A percentile compares a stretch with the other conserved stretches of the same genome.
phyloP scores from a whole-genome alignment of 768 basidiomycete genomes.

The Cystofilobasidium capitatum region DNA sequence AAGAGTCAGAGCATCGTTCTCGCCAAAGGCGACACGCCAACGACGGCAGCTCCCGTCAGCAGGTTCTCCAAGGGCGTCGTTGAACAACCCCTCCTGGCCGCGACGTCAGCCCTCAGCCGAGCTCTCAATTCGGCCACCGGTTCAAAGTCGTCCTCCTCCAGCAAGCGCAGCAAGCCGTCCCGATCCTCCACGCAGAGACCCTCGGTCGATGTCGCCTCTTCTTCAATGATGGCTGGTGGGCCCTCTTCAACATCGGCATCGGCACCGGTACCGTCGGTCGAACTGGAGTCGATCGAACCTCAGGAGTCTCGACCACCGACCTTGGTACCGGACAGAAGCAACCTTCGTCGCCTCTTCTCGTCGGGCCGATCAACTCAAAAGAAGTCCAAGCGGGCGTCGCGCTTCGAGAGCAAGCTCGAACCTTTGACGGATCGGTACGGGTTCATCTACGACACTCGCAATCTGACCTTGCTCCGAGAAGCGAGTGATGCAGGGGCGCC shows the following conservation, averaged over 20 bases:
- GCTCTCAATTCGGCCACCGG: slow-evolving; percentile 13
- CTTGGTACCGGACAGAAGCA: slow-evolving; percentile 10
- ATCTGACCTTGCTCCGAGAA: slow-evolving; percentile 18
- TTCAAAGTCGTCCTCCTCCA: not conserved
- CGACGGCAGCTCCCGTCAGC: not conserved
- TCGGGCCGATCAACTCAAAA: not conserved
- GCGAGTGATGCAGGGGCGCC: slow-evolving; percentile 22
- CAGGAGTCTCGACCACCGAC: slow-evolving; percentile 22
- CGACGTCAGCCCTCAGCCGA: slow-evolving; percentile 17
- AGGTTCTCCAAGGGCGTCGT: not conserved
- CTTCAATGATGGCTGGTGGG: no score
- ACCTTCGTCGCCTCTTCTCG: not conserved
- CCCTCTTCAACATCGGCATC: not conserved
- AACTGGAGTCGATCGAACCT: slow-evolving; percentile 27
- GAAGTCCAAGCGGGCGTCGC: slow-evolving; percentile 10
- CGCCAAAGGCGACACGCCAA: not conserved
- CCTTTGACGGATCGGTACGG: slow-evolving; percentile 21
- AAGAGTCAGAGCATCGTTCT: not conserved
- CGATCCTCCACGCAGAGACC: no score
- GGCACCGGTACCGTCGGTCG: slow-evolving; percentile 11
- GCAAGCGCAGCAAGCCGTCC: no score
- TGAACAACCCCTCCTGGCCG: slow-evolving; percentile 11
- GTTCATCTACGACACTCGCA: slow-evolving; percentile 22
- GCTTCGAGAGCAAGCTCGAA: slow-evolving; percentile 11
- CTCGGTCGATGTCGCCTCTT: no score